Base-by-base conservation (phyloP, 352 stramenopile genomes). In the Globisporangium spiculum region DNA sequence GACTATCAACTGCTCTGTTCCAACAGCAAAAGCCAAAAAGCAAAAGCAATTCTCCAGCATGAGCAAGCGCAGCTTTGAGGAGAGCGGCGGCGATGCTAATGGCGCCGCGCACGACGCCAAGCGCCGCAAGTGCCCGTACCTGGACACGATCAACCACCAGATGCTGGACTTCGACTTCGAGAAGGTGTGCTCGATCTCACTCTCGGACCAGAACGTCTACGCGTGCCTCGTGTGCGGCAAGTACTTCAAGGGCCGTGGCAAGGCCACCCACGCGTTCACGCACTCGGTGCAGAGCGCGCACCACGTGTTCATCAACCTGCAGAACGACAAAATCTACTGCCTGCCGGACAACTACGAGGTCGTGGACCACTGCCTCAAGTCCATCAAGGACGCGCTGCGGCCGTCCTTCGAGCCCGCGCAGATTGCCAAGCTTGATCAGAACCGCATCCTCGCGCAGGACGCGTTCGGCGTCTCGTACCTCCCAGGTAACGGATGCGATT, bases 341-440 rank as follows among this genome's bases (percentile, higher is more conserved):
- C 79, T 99, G 9, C 97, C 97, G n/a, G 98, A 99, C 72, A 98
- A 98, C 69, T 99, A 99, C 77, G 96, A 99, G 75, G 98, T 99
- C 55, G 72, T 96, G 2, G 97, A 99, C 77, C 85, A 90, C 54
- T 98, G 93, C 32, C 82, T 99, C 44, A 79, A 92, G 54, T 94
- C 99, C 67, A 98, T 99, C 77, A 92, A 96, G 71, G 75, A 91
- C 27, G 97, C 97, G 20, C 78, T 99, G 41, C 83, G 97, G 44
- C 98, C 98, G 4, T 78, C 68, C 2, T 99, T 99, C 74, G 84
- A 91, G 24, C 36, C 66, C 1, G 59, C 75, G 10, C 76, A 96
- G 65, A 96, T 99, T 64, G 66, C 73, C n/a, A 67, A 68, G 57
- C 72, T 99, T 12, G 97, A 99, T 73, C 70, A 77, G 44, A 98